Evolutionary conservation across 179 eudicot species (phyloP), one percentile per base, ranked within the genome.

Genomic region (Spergularia azorica): DNA sequence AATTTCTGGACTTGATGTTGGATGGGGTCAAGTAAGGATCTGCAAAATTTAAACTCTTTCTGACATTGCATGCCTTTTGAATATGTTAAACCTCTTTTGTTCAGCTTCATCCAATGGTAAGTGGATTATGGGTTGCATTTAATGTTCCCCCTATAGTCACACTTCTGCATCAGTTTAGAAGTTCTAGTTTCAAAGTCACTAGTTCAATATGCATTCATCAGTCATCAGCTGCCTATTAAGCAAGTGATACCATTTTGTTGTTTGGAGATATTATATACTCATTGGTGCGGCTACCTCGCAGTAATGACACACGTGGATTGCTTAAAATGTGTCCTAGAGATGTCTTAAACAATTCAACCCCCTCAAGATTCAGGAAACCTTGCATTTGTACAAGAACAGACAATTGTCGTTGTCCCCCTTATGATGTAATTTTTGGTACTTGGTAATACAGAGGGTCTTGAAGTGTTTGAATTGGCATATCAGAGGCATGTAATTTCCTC

Each of bases 1-100:
- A 83, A 83, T 95, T 50, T 85, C 97, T 51, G 99, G 99, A 16
- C 99, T 95, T 78, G 97, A 95, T 85, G 80, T 93, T 69, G 99
- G 99, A 3, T 95, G 97, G 99, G 95, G 99, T 67, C 95, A 88
- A 95, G 97, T 95, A 88, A 84, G 67, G 13, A 38, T 74, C 59
- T 76, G 0, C 55, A 56, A 56, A 21, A 17, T 50, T 16, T 61
- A 13, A 39, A 57, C 63, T 60, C 65, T 32, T 50, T 55, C 14
- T 46, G 18, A n/a, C 16, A 50, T 58, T 39, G 38, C 26, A 2
- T 67, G 57, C 51, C 7, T 67, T 16, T 16, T 59, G 65, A 18
- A 32, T 38, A 20, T 8, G 59, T 63, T 21, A 15, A 57, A 59
- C 2, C 36, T 56, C 10, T 12, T 70, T 66, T 20, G 36, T 26